Conservation (phyloP, 2,329 filamentous ascomycete species). For the Aspergillus flavus region DNA sequence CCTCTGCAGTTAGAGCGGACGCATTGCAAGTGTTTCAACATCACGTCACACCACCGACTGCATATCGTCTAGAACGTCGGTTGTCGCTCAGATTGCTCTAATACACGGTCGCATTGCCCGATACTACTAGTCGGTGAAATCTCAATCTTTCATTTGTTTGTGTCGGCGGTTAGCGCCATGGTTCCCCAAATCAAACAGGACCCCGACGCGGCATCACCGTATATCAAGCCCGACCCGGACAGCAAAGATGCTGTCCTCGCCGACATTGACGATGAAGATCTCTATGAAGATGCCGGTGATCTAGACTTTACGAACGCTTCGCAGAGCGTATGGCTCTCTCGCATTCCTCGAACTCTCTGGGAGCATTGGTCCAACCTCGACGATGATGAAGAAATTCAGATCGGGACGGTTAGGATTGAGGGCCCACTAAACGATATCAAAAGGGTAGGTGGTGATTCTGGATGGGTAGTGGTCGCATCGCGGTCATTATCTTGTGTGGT, state of each 20-base stretch:
- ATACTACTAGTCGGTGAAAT: neutral
- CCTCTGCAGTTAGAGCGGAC: slow-evolving; percentile 1
- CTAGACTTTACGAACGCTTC: slow-evolving; percentile 58
- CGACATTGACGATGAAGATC: slow-evolving; percentile 62
- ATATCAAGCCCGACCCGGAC: slow-evolving; percentile 47
- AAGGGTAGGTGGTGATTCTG: slow-evolving; percentile 39
- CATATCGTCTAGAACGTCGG: slow-evolving; percentile 1
- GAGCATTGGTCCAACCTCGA: slow-evolving; percentile 75
- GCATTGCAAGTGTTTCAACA: slow-evolving; percentile 15
- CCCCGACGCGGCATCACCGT: slow-evolving; percentile 37
- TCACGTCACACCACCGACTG: slow-evolving; percentile 15
- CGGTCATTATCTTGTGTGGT: neutral
- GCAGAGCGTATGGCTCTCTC: slow-evolving; percentile 68
- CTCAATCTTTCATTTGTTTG: neutral
- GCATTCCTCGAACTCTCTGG: slow-evolving; percentile 79
- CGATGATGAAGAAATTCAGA: slow-evolving; percentile 78
- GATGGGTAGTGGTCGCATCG: neutral
- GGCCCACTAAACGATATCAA: slow-evolving; percentile 58
- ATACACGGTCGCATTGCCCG: slow-evolving; percentile 11
- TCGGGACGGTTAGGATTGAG: slow-evolving; percentile 70
- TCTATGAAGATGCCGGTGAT: slow-evolving; percentile 70
- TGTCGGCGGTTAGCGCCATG: slow-evolving; percentile 23
- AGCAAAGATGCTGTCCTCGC: slow-evolving; percentile 38
- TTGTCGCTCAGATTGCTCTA: neutral
- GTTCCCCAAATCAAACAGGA: slow-evolving; percentile 46